Base-by-base conservation (phyloP, 805 yeast species). In the Lachancea sp. region DNA sequence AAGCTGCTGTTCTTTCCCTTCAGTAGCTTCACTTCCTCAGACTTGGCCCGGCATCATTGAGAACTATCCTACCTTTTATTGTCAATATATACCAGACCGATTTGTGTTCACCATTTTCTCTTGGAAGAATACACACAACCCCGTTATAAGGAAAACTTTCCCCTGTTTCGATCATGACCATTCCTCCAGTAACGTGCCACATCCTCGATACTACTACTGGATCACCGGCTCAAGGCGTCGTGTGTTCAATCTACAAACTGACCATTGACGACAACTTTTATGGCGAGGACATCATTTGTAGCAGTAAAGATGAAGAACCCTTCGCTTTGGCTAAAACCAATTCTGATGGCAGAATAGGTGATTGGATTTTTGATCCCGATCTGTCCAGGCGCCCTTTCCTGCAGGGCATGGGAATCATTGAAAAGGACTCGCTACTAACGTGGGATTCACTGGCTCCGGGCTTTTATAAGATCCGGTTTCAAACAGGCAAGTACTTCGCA, bases 191-290 rank as follows among this genome's bases (percentile, higher is more conserved):
- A 29, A 88, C 96, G 2, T 89, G 97, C 65, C 97, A 89, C 60
- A 75, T 89, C 8, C 69, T 89, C 17, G 96, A 89, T 55, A 88
- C 96, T 5, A 79, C 83, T 8, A 63, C 70, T 6, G 97, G 97
- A 1, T 72, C 68, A 45, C 97, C 97, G 1, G 96, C 96, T 1
- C 57, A 64, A 0, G 71, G 70, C n/a, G 89, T 89, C n/a, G 64
- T 70, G 2, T 85, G 92, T 55, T 78, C 78, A 21, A 64, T 83
- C 26, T 75, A 67, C 54, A 48, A 45, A 23, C 41, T 67, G 3
- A 54, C 50, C 4, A 48, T 58, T 5, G 45, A 46, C 7, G 36
- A 38, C 45, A 8, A 17, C 9, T 32, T 34, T n/a, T 15, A 18
- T 20, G 20, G n/a, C n/a, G 32, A 20, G 8, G 18, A 18, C 7